These are phyloP conservation scores for Pyrenophora teres DNA, from an alignment of 2,329 filamentous ascomycete genomes.

Conservation along the genomic window DNA sequence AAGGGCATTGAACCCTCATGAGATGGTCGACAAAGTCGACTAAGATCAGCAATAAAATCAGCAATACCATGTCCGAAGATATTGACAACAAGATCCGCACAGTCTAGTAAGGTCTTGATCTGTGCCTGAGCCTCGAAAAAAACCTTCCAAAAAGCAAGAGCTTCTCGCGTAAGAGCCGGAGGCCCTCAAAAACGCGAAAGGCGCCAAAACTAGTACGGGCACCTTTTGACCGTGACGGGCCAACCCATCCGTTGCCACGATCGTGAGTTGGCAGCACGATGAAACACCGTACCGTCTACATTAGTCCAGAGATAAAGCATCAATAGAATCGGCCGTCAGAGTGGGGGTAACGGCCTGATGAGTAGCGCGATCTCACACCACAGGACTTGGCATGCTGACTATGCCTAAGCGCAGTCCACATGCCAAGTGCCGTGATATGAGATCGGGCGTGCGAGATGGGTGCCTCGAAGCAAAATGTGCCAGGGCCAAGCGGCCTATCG, in stretches of 20 bases:
- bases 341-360: neutral
- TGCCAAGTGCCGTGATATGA: no score
- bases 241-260: neutral
- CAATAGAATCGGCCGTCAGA: neutral
- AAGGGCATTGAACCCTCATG: no score
- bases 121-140: slow-evolving; percentile 4
- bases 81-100: neutral
- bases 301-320: neutral
- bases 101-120: slow-evolving; percentile 22
- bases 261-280: neutral
- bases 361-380: no score
- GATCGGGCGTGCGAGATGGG: slow-evolving; percentile 10
- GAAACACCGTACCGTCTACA: neutral
- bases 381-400: neutral
- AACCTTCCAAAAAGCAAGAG: neutral
- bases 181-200: slow-evolving; percentile 2
- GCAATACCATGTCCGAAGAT: no score
- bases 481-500: slow-evolving; percentile 39
- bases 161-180: slow-evolving; percentile 1
- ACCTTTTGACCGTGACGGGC: neutral
- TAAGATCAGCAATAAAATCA: no score
- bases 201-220: neutral
- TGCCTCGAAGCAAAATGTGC: slow-evolving; percentile 40
- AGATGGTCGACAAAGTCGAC: no score
- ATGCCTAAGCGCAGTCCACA: no score